Base-by-base conservation (phyloP, 23 red algal genomes). In the Gracilaria caudata region DNA sequence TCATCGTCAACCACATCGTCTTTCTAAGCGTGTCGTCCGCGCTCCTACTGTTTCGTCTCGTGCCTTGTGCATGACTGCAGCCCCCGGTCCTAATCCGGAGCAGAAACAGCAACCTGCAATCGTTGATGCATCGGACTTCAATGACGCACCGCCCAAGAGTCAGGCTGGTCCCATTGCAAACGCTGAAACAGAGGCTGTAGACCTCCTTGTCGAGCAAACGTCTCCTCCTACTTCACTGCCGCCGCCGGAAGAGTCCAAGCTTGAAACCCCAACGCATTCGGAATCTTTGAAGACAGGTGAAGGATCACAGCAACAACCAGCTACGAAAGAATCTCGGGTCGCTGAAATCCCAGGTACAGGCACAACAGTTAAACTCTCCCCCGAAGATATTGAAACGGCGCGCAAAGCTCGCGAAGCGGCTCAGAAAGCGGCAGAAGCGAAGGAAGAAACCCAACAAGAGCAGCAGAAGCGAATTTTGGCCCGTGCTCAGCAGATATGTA, bases 321-420 rank as follows among this genome's bases (percentile, higher is more conserved):
- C 37, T 40, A 6, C 21, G 24, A 10, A 43, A 6, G 25, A 24
- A 10, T 10, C 37, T 5, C 37, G 2, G 20, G 30, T 16, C 9
- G 30, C 29, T 30, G 61, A 33, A 17, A 36, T 0, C 1, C 19
- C 61, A 30, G 5, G 30, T 6, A 19, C 21, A 19, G 30, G 1
- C 25, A 37, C 29, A 33, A 37, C 61, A 4, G 43, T 75, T 4
- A 75, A 43, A 29, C 56, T 80, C 28, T 80, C 77, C 21, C 20
- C 77, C 0, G 51, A 80, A 25, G 35, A 80, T 28, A 32, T 80
- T 7, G 77, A 80, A 43, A 60, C 38, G 7, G 77, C 77, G 20
- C 77, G 51, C 30, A 51, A 51, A 44, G 77, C 77, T 23, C 77
- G 77, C 26, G 39, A 56, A 70, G 81, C 36, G 33, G 81, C 81